Conservation (phyloP, 1,284 basidiomycete species). For the Microbotryum intermedium region DNA sequence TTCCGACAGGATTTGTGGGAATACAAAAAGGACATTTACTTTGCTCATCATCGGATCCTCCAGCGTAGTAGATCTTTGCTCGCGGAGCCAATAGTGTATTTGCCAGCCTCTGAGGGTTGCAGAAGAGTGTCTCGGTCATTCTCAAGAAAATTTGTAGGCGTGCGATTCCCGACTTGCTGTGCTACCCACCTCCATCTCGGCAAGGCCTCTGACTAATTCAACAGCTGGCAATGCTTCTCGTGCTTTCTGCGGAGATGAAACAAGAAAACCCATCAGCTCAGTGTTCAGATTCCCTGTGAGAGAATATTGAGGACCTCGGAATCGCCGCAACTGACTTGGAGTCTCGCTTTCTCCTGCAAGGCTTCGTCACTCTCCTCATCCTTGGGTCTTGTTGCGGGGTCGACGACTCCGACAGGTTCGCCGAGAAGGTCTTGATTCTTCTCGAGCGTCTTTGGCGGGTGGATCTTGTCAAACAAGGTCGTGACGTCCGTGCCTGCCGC, state of each 20-base stretch:
- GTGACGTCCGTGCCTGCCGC: background rate
- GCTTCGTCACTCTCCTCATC: constrained; percentile 5
- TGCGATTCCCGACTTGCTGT: no score
- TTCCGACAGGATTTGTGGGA: background rate
- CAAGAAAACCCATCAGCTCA: background rate
- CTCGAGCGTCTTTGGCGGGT: constrained; percentile 41
- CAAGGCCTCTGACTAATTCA: constrained; percentile 36
- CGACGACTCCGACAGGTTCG: constrained; percentile 12
- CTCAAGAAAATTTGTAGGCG: no score
- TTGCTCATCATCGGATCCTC: constrained; percentile 40
- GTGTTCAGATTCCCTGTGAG: no score
- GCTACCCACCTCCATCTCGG: constrained; percentile 38
- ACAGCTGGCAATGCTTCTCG: background rate
- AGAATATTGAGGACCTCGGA: no score
- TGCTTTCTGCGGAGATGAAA: constrained; percentile 25
- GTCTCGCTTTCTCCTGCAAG: constrained; percentile 21
- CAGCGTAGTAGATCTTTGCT: constrained; percentile 42
- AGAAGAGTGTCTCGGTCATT: no score
- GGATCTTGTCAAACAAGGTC: constrained; percentile 36
- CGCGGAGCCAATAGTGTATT: constrained; percentile 36
- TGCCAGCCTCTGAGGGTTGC: constrained; percentile 34
- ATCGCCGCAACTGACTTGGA: background rate
- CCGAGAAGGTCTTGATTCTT: constrained; percentile 31
- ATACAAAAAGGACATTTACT: constrained; percentile 32
- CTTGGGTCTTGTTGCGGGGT: constrained; percentile 17